A percentile compares a stretch with the other conserved stretches of the same genome.
These are phyloP conservation scores for Acacia confusa DNA, from an alignment of 306 rosid species.

Conservation along the genomic window DNA sequence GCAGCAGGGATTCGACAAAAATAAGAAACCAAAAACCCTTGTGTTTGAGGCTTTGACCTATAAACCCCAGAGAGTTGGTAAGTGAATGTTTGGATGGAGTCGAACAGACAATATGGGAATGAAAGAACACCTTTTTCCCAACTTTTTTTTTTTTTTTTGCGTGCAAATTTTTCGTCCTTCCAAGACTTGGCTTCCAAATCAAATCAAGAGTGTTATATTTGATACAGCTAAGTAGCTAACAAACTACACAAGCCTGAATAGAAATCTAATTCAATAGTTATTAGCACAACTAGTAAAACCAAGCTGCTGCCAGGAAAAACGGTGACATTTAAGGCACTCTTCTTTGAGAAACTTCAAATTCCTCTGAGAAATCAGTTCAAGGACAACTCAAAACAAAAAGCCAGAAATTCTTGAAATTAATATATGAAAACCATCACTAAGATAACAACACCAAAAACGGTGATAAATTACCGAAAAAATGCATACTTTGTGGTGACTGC, in stretches of 20 bases:
- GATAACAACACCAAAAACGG: not conserved
- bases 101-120: not conserved
- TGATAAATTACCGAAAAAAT: not conserved
- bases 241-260: not conserved
- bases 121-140: not conserved
- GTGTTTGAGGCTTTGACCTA: not conserved
- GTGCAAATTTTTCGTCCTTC: too few species aligned
- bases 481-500: not conserved
- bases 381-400: not conserved
- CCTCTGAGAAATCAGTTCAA: not conserved
- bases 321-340: not conserved
- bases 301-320: not conserved
- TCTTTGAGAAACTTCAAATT: not conserved
- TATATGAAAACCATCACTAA: not conserved
- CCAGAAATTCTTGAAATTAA: not conserved
- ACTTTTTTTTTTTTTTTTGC: not conserved
- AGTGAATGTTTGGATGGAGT: not conserved
- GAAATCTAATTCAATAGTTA: not conserved
- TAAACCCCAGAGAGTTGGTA: not conserved
- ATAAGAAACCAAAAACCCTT: not conserved
- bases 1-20: not conserved
- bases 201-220: not conserved
- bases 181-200: not conserved
- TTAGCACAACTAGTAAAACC: not conserved
- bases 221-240: not conserved